Conservation (phyloP, 768 basidiomycete genomes). For the Boletales sp. region DNA sequence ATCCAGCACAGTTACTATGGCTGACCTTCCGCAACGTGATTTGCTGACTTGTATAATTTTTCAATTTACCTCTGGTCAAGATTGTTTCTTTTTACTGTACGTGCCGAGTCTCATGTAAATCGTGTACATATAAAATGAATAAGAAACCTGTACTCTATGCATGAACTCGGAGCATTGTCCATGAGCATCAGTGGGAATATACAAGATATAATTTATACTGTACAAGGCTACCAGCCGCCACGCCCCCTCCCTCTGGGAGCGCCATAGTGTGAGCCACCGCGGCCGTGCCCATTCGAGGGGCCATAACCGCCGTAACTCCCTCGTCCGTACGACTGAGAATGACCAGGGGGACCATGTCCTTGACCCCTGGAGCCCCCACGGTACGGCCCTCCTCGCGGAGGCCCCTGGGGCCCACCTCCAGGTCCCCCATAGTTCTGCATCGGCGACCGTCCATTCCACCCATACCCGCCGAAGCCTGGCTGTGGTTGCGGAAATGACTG, state of each 20-base stretch:
- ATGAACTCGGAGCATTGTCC: conserved; percentile 3
- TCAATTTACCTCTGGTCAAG: not conserved
- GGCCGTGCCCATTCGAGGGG: conserved; percentile 24
- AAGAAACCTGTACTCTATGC: conserved; percentile 4
- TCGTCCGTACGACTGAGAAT: conserved; percentile 22
- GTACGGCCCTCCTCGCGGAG: conserved; percentile 23
- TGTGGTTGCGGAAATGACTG: conserved; percentile 18
- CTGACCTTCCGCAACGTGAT: conserved; percentile 3
- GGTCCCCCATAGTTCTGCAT: conserved; percentile 30
- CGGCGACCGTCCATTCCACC: conserved; percentile 31
- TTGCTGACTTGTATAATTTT: not conserved
- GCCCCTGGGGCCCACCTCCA: conserved; percentile 27
- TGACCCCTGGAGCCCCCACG: conserved; percentile 19
- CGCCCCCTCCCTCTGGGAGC: conserved; percentile 47
- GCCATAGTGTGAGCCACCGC: conserved; percentile 29
- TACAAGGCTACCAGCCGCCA: conserved; percentile 34
- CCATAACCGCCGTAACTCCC: conserved; percentile 35
- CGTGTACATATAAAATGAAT: conserved; percentile 16
- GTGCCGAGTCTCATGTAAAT: not conserved
- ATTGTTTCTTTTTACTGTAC: not conserved
- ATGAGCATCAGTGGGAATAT: conserved; percentile 15
- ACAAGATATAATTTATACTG: conserved; percentile 28
- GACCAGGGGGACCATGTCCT: conserved; percentile 20
- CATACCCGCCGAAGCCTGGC: conserved; percentile 29
- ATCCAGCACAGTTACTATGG: conserved; percentile 26